A percentile compares a stretch with the other conserved stretches of the same genome.
Evolutionary conservation across 331 rosid species (phyloP).

Genomic region (Malus hybrid): DNA sequence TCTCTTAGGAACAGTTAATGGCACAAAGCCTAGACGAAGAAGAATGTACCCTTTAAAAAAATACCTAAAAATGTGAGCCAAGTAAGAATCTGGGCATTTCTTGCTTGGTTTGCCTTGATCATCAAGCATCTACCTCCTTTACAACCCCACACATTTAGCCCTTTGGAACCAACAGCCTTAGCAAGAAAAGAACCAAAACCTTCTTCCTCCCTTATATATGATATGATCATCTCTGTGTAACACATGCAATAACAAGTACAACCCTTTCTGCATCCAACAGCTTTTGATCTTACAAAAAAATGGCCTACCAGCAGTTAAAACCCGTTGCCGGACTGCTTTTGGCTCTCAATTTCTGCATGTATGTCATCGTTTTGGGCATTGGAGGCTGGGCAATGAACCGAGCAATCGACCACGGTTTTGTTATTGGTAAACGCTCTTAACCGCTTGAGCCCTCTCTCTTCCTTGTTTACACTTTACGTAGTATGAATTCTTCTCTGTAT

Average conservation of each 20-base stretch:
- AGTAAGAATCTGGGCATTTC: conserved; percentile 45
- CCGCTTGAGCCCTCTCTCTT: neutral
- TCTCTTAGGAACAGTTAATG: neutral
- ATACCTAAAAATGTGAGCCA: conserved; percentile 30
- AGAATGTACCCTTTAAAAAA: conserved; percentile 22
- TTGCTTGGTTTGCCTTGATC: conserved; percentile 51
- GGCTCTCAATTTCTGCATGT: conserved; percentile 77
- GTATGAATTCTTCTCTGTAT: neutral
- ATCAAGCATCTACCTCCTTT: conserved; percentile 51
- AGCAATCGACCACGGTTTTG: conserved; percentile 74
- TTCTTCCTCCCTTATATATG: neutral
- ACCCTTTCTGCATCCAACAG: conserved; percentile 12
- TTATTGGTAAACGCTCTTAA: conserved; percentile 47
- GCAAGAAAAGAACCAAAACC: conserved; percentile 70
- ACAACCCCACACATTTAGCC: conserved; percentile 39
- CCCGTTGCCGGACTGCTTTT: conserved; percentile 58
- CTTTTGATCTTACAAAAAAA: conserved; percentile 22
- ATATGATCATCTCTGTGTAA: conserved; percentile 13
- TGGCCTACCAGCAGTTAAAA: conserved; percentile 61
- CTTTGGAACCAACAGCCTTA: conserved; percentile 31
- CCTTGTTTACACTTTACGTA: neutral
- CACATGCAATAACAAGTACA: conserved; percentile 4
- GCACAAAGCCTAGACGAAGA: neutral
- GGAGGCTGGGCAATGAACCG: conserved; percentile 84
- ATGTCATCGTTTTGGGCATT: conserved; percentile 63